A percentile compares a stretch with the other conserved stretches of the same genome.
Conservation (phyloP, 192 early-diverging fungal genomes). For the Helicostylum pulchrum region DNA sequence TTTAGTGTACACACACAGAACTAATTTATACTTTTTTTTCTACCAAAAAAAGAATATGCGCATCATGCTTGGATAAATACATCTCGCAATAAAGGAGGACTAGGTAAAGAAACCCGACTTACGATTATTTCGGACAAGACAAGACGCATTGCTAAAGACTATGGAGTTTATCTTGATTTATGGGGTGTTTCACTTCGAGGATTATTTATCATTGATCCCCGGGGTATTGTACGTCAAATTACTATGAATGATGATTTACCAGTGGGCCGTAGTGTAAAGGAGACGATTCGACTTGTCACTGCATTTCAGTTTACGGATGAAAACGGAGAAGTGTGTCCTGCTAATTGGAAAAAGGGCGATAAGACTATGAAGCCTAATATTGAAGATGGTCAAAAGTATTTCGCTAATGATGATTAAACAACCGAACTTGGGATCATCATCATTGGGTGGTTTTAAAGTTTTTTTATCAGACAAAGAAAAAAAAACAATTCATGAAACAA, state of each 20-base stretch:
- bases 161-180: conserved; percentile 82
- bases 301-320: conserved; percentile 90
- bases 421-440: background rate
- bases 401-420: conserved; percentile 26
- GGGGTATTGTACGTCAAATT: conserved; percentile 75
- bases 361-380: conserved; percentile 62
- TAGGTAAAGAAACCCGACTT: conserved; percentile 81
- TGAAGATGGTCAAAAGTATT: conserved; percentile 66
- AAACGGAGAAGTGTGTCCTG: conserved; percentile 76
- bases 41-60: conserved; percentile 69
- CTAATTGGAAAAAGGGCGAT: conserved; percentile 76
- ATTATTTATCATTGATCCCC: conserved; percentile 88
- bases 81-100: conserved; percentile 83
- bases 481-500: too few species aligned
- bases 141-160: conserved; percentile 84
- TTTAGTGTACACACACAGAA: background rate
- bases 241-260: conserved; percentile 91
- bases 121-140: conserved; percentile 67
- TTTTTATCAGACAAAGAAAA: too few species aligned
- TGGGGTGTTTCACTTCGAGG: conserved; percentile 78
- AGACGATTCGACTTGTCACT: conserved; percentile 83
- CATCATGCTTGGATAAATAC: conserved; percentile 89
- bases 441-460: too few species aligned
- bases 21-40: background rate
- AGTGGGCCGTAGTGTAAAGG: conserved; percentile 82